phyloP scores from a whole-genome alignment of 176 grass and related monocot species.

The Metroxylon sagu region DNA sequence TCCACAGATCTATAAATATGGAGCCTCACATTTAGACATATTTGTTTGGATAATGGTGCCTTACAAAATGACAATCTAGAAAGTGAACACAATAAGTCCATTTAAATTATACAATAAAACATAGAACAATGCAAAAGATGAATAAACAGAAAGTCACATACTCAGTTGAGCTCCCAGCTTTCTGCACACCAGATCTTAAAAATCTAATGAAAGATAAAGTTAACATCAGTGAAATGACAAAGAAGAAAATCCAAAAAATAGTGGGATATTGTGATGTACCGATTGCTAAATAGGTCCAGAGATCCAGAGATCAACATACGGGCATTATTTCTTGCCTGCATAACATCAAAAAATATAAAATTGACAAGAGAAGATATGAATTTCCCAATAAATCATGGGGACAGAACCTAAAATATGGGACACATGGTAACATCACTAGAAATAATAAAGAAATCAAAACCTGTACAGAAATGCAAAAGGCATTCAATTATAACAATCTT shows the following conservation, averaged over 20 bases:
- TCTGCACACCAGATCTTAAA: slow-evolving; percentile 70
- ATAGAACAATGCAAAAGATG: too few species aligned
- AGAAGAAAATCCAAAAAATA: background rate
- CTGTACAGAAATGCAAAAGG: too few species aligned
- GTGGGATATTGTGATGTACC: slow-evolving; percentile 25
- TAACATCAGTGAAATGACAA: background rate
- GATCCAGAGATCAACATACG: slow-evolving; percentile 81
- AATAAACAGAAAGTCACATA: slow-evolving; percentile 21
- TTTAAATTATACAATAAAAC: too few species aligned
- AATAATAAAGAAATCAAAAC: too few species aligned
- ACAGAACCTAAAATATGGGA: too few species aligned
- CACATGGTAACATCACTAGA: too few species aligned
- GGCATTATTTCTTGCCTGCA: slow-evolving; percentile 93
- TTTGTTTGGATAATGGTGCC: too few species aligned
- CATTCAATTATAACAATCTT: too few species aligned
- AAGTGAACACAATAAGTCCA: too few species aligned
- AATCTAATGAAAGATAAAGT: slow-evolving; percentile 35
- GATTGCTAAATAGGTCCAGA: slow-evolving; percentile 82
- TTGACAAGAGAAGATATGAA: background rate
- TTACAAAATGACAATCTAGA: too few species aligned
- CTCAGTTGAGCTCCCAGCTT: slow-evolving; percentile 60
- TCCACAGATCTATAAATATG: too few species aligned
- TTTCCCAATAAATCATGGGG: background rate
- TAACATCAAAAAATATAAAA: background rate
- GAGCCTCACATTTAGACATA: too few species aligned